These are phyloP conservation scores for Backusella tarrabulga DNA, from an alignment of 192 early-diverging fungal species.

Conservation along the genomic window DNA sequence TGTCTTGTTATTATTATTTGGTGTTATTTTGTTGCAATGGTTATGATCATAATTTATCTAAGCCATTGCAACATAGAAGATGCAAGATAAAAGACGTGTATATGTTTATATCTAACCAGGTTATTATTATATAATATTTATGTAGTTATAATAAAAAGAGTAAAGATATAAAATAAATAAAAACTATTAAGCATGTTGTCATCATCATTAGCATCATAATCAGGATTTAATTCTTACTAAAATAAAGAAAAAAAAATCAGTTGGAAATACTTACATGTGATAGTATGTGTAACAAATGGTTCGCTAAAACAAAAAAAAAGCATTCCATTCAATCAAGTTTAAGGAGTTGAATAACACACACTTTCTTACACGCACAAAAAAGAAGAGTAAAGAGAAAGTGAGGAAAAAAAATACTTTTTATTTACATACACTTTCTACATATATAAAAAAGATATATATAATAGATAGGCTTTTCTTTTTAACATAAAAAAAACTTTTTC, in stretches of 20 bases:
- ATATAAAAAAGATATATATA: constrained; percentile 5
- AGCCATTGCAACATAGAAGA: not conserved
- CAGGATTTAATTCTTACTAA: not conserved
- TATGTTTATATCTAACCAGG: too few relatives aligned
- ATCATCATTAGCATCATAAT: not conserved
- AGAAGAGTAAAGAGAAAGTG: not conserved
- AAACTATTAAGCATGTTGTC: not conserved
- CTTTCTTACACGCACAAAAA: not conserved
- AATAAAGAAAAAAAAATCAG: constrained; percentile 4
- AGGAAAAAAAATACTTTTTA: constrained; percentile 4
- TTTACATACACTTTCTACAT: not conserved
- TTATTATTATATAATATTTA: not conserved
- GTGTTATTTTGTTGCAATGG: not conserved
- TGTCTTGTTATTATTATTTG: not conserved
- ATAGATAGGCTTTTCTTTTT: constrained; percentile 2
- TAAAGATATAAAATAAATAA: not conserved
- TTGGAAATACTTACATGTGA: not conserved
- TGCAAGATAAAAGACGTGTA: not conserved
- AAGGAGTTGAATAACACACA: not conserved
- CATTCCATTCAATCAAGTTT: not conserved
- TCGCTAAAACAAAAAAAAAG: not conserved
- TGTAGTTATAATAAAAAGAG: not conserved
- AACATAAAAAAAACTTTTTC: not conserved
- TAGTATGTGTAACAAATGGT: not conserved
- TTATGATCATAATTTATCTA: not conserved